Conservation (phyloP, 1,284 basidiomycete species). For the Ustilago cynodontis region DNA sequence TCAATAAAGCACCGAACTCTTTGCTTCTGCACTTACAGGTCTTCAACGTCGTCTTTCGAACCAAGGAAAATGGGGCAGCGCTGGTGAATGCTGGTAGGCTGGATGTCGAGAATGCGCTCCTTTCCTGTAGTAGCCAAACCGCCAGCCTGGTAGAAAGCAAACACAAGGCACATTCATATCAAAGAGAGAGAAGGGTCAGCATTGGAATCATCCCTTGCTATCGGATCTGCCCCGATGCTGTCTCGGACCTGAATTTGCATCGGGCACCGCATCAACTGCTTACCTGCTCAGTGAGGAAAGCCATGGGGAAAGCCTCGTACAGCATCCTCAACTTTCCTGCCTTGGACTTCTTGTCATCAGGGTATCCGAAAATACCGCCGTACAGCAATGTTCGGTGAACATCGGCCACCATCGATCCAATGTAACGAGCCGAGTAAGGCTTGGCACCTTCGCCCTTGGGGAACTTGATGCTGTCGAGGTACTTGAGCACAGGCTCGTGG, state of each 20-base stretch:
- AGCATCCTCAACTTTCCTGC: conserved; percentile 92
- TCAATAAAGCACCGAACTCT: background rate
- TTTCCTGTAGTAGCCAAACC: conserved; percentile 95
- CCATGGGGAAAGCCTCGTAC: conserved; percentile 99
- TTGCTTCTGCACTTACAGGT: conserved; percentile 70
- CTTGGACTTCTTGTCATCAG: conserved; percentile 97
- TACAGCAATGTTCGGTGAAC: conserved; percentile 96
- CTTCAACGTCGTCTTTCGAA: conserved; percentile 91
- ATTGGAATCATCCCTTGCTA: background rate
- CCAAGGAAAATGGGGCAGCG: conserved; percentile 94
- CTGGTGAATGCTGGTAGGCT: conserved; percentile 90
- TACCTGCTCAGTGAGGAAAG: conserved; percentile 88
- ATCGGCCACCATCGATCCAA: conserved; percentile 97
- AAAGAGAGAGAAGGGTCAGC: background rate
- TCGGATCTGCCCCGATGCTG: background rate
- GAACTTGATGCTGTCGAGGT: conserved; percentile 94
- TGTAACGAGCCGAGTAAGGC: conserved; percentile 79
- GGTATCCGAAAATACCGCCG: conserved; percentile 99
- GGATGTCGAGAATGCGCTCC: conserved; percentile 89
- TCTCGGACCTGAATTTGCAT: background rate
- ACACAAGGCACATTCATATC: conserved; percentile 8
- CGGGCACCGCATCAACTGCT: background rate
- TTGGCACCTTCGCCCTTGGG: conserved; percentile 67
- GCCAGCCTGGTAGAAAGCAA: conserved; percentile 77
- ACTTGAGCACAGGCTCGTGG: conserved; percentile 77